phyloP scores from a whole-genome alignment of 2,329 filamentous ascomycete genomes.

The Fusarium duplospermum region DNA sequence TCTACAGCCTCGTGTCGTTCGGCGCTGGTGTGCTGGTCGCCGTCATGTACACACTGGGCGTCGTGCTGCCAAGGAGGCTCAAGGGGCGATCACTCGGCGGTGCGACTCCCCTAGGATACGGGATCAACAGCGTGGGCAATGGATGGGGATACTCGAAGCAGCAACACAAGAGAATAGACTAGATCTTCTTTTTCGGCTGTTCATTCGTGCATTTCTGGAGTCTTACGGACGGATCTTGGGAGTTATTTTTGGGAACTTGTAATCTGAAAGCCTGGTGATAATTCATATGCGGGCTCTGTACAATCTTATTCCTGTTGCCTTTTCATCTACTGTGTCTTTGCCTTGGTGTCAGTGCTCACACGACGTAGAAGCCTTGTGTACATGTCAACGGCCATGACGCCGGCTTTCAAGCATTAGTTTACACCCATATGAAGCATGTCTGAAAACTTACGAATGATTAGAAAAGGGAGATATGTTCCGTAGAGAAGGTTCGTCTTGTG shows the following conservation, averaged over 20 bases:
- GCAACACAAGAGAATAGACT: constrained; percentile 63
- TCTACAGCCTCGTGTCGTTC: constrained; percentile 71
- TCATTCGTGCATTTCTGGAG: constrained; percentile 39
- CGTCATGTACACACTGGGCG: constrained; percentile 70
- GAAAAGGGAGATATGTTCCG: constrained; percentile 64
- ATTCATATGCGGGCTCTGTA: constrained; percentile 15
- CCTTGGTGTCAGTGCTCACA: constrained; percentile 48
- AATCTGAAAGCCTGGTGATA: constrained; percentile 22
- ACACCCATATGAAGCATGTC: not conserved
- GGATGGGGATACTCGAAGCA: constrained; percentile 64
- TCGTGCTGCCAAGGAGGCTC: constrained; percentile 66
- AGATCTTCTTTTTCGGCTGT: not conserved
- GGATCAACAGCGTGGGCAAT: constrained; percentile 64
- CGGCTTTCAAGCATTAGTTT: constrained; percentile 52
- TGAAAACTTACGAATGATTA: constrained; percentile 61
- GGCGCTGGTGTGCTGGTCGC: constrained; percentile 65
- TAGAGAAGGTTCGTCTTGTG: constrained; percentile 61
- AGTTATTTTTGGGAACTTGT: constrained; percentile 26
- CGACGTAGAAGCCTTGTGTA: constrained; percentile 61
- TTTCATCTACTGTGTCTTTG: constrained; percentile 52
- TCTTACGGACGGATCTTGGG: constrained; percentile 25
- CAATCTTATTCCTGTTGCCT: constrained; percentile 2
- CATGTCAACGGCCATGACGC: constrained; percentile 66
- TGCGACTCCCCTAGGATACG: constrained; percentile 68
- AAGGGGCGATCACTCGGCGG: constrained; percentile 64